Percentiles rank a stretch among this genome's conserved stretches.
These are phyloP conservation scores for Cydonia oblonga DNA, from an alignment of 331 rosid species.

Conservation along the genomic window DNA sequence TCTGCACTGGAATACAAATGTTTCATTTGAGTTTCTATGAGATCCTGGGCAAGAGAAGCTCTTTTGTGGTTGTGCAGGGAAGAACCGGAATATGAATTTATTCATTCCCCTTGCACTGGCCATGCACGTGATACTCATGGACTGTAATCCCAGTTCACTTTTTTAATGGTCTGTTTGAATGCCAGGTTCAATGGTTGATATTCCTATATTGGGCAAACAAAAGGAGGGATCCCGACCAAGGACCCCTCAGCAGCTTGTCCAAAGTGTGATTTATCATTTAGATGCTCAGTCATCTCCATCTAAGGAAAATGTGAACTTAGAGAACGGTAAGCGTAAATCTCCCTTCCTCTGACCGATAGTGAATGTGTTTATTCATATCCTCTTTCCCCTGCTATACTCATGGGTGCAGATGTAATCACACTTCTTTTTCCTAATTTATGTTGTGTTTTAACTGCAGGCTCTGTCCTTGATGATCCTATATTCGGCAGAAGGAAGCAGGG, in stretches of 20 bases:
- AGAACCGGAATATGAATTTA: neutral
- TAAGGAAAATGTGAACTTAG: constrained; percentile 23
- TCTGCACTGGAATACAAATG: neutral
- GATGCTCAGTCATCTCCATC: constrained; percentile 38
- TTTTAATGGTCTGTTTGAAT: neutral
- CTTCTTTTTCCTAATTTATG: neutral
- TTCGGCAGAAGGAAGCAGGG: constrained; percentile 35
- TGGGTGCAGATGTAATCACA: neutral
- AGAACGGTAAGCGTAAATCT: constrained; percentile 18
- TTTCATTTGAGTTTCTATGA: neutral
- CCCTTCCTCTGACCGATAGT: neutral
- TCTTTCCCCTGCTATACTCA: neutral
- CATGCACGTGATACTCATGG: neutral
- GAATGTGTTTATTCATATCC: neutral
- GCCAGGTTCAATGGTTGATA: constrained; percentile 40
- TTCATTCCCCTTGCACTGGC: neutral
- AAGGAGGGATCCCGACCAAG: constrained; percentile 47
- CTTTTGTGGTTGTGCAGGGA: neutral
- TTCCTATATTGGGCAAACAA: constrained; percentile 33
- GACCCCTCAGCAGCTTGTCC: constrained; percentile 36
- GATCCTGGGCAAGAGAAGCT: neutral
- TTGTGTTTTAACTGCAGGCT: constrained; percentile 35
- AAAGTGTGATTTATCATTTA: constrained; percentile 19
- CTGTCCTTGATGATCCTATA: constrained; percentile 27
- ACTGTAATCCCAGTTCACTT: neutral